Base-by-base conservation (phyloP, 169 alveolate species). In the Perkinsus chesapeaki region DNA sequence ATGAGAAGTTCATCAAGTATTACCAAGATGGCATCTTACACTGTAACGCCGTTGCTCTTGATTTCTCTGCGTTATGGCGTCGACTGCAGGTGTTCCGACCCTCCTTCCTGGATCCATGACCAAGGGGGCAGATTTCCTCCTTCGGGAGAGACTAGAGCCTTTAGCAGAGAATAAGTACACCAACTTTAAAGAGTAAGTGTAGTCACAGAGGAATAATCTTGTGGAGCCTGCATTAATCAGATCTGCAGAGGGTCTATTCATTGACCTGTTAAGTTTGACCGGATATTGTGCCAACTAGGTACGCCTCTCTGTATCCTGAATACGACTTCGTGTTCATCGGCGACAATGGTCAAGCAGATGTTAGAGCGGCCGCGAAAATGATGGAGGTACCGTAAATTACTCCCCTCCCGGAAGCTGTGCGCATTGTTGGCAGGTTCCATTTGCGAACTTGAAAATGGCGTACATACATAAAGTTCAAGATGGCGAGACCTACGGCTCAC, bases 321-420 rank as follows among this genome's bases (percentile, higher is more conserved):
- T 91, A 39, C 60, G 48, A 91, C 39, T 91, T 38, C 20, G 48
- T 91, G n/a, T 91, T 91, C 34, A 38, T 91, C 60, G 92, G 92
- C 12, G 92, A 91, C 39, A 91, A 91, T 91, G 92, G 92, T 3
- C 92, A 91, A 38, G 92, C 92, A 19, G 92, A 91, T 19, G 39
- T 39, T 38, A 7, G 48, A 23, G 48, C 92, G 19, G 92, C 92
- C 39, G 48, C 92, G 3, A 91, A 91, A 39, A 91, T 91, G 92
- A 39, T 91, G 82, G 82, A 60, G 82, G 82, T 60, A 60, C 31
- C 31, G 23, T 1, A 27, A 23, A 60, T 9, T 23, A 23, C 27
- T 60, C 36, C 31, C 31, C 23, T 60, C 12, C 36, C n/a, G n/a
- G n/a, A n/a, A n/a, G n/a, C n/a, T n/a, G n/a, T 27, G 23, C 12